Percentiles rank a stretch among this genome's conserved stretches.
Conservation (phyloP, 1,284 basidiomycete genomes). For the Microbotryomycetes sp. region DNA sequence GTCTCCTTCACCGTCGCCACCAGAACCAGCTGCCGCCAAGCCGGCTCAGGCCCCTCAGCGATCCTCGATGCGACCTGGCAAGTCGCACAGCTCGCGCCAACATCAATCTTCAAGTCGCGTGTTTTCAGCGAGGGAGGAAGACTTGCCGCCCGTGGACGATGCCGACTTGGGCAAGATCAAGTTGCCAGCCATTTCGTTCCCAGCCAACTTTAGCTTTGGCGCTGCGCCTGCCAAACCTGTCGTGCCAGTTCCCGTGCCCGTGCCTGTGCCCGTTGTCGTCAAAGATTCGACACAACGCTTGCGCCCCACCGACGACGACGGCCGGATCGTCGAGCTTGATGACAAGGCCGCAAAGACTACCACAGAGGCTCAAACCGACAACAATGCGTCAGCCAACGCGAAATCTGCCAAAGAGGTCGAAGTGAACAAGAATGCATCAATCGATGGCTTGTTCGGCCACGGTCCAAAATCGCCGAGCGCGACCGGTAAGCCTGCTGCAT, state of each 20-base stretch:
- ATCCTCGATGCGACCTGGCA: slow-evolving; percentile 32
- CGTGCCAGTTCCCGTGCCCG: background rate
- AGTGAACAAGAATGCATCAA: background rate
- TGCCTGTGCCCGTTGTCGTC: background rate
- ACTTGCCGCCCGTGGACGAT: slow-evolving; percentile 30
- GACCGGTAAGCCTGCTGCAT: background rate
- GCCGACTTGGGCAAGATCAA: slow-evolving; percentile 26
- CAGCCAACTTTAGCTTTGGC: slow-evolving; percentile 20
- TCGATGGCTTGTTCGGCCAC: background rate
- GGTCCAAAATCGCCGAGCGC: background rate
- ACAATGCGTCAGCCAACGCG: too few species aligned
- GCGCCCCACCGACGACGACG: background rate
- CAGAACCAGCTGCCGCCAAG: background rate
- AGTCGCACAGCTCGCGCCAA: slow-evolving; percentile 23
- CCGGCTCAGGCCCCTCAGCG: background rate
- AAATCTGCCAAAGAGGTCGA: too few species aligned
- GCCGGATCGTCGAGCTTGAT: background rate
- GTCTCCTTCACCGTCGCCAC: slow-evolving; percentile 17
- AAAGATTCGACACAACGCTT: background rate
- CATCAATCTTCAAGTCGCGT: slow-evolving; percentile 26
- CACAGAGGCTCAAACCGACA: too few species aligned
- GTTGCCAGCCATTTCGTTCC: slow-evolving; percentile 23
- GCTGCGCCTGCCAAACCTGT: background rate
- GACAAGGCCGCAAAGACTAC: background rate
- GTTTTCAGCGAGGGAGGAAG: slow-evolving; percentile 33